phyloP scores from a whole-genome alignment of 2,329 filamentous ascomycete species.

The Ophiocordyceps sinensis region DNA sequence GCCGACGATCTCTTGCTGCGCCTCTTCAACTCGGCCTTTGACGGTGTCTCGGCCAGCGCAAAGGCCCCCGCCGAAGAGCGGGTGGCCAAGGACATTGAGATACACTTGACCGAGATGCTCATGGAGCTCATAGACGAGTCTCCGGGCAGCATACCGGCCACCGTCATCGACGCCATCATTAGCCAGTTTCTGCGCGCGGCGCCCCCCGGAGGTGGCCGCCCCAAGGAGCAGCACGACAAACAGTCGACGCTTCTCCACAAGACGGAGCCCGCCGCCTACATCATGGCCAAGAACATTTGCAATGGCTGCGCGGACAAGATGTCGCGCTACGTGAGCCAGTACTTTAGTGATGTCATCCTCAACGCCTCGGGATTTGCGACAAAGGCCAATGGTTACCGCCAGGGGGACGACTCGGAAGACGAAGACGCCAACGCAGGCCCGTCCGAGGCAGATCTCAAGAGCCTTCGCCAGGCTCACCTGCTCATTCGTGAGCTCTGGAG shows the following conservation, averaged over 20 bases:
- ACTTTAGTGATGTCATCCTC: slow-evolving; percentile 93
- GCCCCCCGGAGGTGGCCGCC: slow-evolving; percentile 48
- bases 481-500: slow-evolving; percentile 89
- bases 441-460: slow-evolving; percentile 71
- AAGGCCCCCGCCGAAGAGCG: slow-evolving; percentile 66
- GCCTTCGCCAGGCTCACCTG: slow-evolving; percentile 77
- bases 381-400: slow-evolving; percentile 41
- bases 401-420: slow-evolving; percentile 49
- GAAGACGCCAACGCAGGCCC: slow-evolving; percentile 46
- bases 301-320: slow-evolving; percentile 84
- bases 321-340: slow-evolving; percentile 85
- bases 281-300: slow-evolving; percentile 92
- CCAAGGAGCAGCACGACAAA: slow-evolving; percentile 53
- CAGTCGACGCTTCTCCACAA: slow-evolving; percentile 77
- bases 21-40: slow-evolving; percentile 82
- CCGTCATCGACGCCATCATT: slow-evolving; percentile 84
- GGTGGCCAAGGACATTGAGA: slow-evolving; percentile 84
- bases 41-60: slow-evolving; percentile 69
- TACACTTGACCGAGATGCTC: slow-evolving; percentile 77
- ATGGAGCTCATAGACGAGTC: slow-evolving; percentile 80
- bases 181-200: slow-evolving; percentile 89
- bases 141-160: slow-evolving; percentile 52
- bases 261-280: slow-evolving; percentile 81
- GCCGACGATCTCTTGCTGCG: slow-evolving; percentile 65
- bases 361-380: slow-evolving; percentile 56